Evolutionary conservation across 192 early-diverging fungal species (phyloP).

Genomic region (Paraglomus occultum): DNA sequence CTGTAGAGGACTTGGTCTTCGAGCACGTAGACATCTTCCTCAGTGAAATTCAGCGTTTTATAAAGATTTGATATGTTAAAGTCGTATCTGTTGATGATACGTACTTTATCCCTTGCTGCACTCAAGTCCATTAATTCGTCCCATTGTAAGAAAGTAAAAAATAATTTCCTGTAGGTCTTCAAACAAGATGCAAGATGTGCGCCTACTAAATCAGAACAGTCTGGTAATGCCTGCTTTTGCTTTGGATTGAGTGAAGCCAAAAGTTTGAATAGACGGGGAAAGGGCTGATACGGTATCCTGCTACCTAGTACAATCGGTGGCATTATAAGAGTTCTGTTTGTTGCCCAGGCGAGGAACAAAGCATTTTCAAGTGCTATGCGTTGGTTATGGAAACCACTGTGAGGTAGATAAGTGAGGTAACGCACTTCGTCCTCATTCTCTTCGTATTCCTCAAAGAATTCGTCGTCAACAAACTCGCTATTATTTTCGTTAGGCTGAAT

Average conservation of each 20-base stretch:
- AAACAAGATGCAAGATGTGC: background rate
- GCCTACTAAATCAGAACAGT: background rate
- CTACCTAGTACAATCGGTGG: constrained; percentile 39
- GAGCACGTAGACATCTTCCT: background rate
- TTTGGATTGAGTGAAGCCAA: background rate
- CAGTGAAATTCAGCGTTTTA: background rate
- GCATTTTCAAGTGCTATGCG: constrained; percentile 45
- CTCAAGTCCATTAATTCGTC: constrained; percentile 14
- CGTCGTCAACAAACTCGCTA: too few species aligned
- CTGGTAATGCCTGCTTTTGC: background rate
- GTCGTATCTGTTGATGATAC: background rate
- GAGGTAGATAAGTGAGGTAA: constrained; percentile 40
- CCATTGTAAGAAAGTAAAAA: constrained; percentile 19
- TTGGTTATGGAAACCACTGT: constrained; percentile 52
- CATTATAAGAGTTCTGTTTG: constrained; percentile 46
- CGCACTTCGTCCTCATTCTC: too few species aligned
- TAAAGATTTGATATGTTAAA: background rate
- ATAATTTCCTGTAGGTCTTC: background rate
- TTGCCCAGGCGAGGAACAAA: constrained; percentile 35
- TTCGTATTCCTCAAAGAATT: too few species aligned
- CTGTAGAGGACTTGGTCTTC: background rate
- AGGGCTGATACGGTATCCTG: background rate
- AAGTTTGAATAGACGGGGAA: background rate
- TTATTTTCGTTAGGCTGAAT: too few species aligned
- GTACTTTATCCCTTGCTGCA: background rate